Evolutionary conservation across 495 filamentous ascomycete species (phyloP).

Genomic region (Hyaloscypha hepaticicola): DNA sequence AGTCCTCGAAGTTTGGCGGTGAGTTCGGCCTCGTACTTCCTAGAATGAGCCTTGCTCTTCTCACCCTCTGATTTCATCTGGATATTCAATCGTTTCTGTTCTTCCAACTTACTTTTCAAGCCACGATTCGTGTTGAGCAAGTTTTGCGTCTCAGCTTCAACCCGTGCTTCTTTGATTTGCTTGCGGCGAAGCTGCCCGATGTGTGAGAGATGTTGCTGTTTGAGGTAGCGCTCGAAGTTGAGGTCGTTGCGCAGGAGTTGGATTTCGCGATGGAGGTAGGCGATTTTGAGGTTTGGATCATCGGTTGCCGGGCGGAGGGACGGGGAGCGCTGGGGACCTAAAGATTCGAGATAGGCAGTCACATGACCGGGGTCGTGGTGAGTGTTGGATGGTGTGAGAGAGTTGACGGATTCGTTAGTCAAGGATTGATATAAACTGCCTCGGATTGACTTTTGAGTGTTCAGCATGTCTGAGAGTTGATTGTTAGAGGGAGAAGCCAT

Average conservation of each 20-base stretch:
- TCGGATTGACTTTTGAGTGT: conserved; percentile 49
- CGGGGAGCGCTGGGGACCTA: conserved; percentile 39
- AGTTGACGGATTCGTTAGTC: conserved; percentile 50
- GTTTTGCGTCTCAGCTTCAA: conserved; percentile 74
- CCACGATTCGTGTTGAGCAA: conserved; percentile 69
- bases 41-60: conserved; percentile 59
- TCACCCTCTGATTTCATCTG: conserved; percentile 64
- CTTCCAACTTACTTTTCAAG: conserved; percentile 64
- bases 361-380: conserved; percentile 29
- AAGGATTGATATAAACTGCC: conserved; percentile 51
- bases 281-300: conserved; percentile 41
- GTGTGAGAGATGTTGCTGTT: conserved; percentile 70
- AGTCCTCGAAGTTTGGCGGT: conserved; percentile 56
- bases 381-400: conserved; percentile 41
- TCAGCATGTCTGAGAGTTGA: conserved; percentile 54
- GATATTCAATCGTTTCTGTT: conserved; percentile 61
- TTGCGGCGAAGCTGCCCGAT: conserved; percentile 69
- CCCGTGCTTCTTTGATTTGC: conserved; percentile 65
- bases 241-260: conserved; percentile 70
- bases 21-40: conserved; percentile 70
- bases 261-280: conserved; percentile 62
- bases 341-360: conserved; percentile 41
- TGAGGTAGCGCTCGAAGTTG: conserved; percentile 74
- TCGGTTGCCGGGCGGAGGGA: conserved; percentile 37
- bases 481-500: conserved; percentile 42